Evolutionary conservation across 768 basidiomycete genomes (phyloP), one percentile per base, ranked within the genome.

Genomic region (Phlebiopsis flavidoalba): DNA sequence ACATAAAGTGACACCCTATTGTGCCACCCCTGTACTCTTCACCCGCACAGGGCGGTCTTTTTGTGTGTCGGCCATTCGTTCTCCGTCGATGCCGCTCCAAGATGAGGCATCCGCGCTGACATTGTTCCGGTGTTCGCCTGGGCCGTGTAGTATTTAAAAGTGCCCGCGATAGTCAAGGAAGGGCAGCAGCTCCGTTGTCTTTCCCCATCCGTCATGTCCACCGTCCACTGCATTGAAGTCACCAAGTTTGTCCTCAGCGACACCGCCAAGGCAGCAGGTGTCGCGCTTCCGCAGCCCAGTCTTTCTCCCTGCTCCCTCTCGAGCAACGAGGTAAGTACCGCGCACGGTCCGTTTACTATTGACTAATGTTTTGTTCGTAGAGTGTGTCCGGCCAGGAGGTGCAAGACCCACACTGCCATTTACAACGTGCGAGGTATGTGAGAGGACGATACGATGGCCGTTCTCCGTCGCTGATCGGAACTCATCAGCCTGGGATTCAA

Each of bases 191-290:
- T 10, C 50, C 50, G 12, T 33, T n/a, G 31, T n/a, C 40, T n/a
- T 7, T 37, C 35, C 31, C 17, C 15, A 17, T 3, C 14, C 48
- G 33, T 22, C 7, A 60, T 60, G 59, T 46, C 50, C 3, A 31
- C 52, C 47, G 52, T 60, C 43, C 50, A 57, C 45, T 62, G 57
- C 35, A 19, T 52, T 5, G 61, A 57, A 47, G 58, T 62, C 53
- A 53, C 57, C 43, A 62, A 62, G 61, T 59, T 58, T 22, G 61
- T 54, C 21, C n/a, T 59, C 31, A 51, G 45, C 59, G 45, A 55
- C 11, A 19, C 36, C 24, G 51, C 40, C 17, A 31, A 35, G 31
- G 52, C 52, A 8, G 54, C 54, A 24, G 36, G 54, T 21, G 37
- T 31, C 2, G 11, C 22, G 21, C 40, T 45, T 19, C 54, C 54